Conservation (phyloP, 495 filamentous ascomycete species). For the Corynascus novoguineensis region DNA sequence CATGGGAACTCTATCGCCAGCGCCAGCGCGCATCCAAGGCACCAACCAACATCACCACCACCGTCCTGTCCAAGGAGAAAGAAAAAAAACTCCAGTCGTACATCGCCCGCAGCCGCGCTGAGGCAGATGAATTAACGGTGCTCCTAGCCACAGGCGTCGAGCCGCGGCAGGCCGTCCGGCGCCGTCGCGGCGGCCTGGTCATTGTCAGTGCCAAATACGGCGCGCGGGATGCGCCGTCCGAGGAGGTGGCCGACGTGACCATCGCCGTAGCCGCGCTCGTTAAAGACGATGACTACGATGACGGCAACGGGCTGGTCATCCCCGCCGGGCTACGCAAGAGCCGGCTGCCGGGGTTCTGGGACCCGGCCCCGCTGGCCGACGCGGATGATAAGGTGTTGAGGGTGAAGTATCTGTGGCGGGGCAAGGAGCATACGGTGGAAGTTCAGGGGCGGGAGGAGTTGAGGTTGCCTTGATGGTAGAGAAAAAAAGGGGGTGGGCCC, state of each 20-base stretch:
- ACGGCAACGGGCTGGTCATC: slow-evolving; percentile 19
- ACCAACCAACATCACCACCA: slow-evolving; percentile 27
- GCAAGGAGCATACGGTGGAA: slow-evolving; percentile 41
- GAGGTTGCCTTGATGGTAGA: slow-evolving; percentile 27
- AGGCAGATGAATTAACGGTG: slow-evolving; percentile 49
- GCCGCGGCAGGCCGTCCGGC: slow-evolving; percentile 41
- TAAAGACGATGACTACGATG: background rate
- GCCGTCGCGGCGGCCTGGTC: slow-evolving; percentile 28
- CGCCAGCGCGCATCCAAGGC: slow-evolving; percentile 1
- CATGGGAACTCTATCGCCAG: slow-evolving; percentile 45
- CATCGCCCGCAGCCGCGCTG: slow-evolving; percentile 39
- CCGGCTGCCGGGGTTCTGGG: slow-evolving; percentile 52
- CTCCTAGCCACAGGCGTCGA: slow-evolving; percentile 49
- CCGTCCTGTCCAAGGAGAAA: slow-evolving; percentile 28
- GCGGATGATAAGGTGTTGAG: slow-evolving; percentile 46
- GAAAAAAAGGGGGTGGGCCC: background rate
- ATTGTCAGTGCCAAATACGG: slow-evolving; percentile 33
- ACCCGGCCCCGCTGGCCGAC: slow-evolving; percentile 54
- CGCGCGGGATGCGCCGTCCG: slow-evolving; percentile 23
- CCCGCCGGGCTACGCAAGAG: slow-evolving; percentile 33
- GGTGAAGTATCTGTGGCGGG: slow-evolving; percentile 50
- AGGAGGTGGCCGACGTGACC: slow-evolving; percentile 34
- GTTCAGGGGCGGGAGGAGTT: slow-evolving; percentile 44
- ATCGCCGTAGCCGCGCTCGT: slow-evolving; percentile 31
- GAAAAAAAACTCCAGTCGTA: slow-evolving; percentile 34